Conservation (phyloP, 805 yeast genomes). For the Candida qinlingensis region DNA sequence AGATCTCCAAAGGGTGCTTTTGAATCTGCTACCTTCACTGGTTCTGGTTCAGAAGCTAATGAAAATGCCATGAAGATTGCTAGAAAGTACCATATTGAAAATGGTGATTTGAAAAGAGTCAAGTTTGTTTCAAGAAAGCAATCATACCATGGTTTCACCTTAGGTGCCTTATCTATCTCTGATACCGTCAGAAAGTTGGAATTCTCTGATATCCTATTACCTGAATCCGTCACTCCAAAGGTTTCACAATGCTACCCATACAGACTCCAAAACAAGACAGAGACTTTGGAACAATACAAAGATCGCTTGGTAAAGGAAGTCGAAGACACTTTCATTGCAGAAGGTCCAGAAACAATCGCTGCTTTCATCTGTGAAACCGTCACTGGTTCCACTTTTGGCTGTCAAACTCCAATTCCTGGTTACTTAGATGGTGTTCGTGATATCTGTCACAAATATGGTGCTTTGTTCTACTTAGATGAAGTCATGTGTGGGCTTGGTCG, state of each 20-base stretch:
- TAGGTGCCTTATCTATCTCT: conserved; percentile 40
- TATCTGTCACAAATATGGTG: conserved; percentile 46
- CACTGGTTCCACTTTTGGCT: conserved; percentile 43
- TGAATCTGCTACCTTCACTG: conserved; percentile 40
- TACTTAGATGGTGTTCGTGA: conserved; percentile 41
- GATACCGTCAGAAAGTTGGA: conserved; percentile 34
- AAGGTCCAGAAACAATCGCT: conserved; percentile 39
- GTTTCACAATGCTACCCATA: conserved; percentile 27
- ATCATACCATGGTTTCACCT: conserved; percentile 45
- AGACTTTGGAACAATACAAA: conserved; percentile 36
- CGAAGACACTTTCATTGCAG: conserved; percentile 35
- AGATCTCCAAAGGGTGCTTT: conserved; percentile 41
- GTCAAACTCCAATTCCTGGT: conserved; percentile 37
- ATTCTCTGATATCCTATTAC: conserved; percentile 27
- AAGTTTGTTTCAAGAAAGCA: conserved; percentile 40
- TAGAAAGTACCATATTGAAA: conserved; percentile 39
- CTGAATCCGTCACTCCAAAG: conserved; percentile 23
- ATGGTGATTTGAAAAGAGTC: conserved; percentile 36
- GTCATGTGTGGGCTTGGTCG: conserved; percentile 55
- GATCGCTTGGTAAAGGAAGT: conserved; percentile 34
- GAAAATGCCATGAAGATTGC: conserved; percentile 60
- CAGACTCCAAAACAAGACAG: conserved; percentile 24
- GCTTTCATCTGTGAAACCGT: conserved; percentile 43
- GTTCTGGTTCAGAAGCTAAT: conserved; percentile 63
- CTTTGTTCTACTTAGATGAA: conserved; percentile 45